Percentiles rank a stretch among this genome's conserved stretches.
phyloP scores from a whole-genome alignment of 352 stramenopile genomes.

The Phytophthora fragariae region DNA sequence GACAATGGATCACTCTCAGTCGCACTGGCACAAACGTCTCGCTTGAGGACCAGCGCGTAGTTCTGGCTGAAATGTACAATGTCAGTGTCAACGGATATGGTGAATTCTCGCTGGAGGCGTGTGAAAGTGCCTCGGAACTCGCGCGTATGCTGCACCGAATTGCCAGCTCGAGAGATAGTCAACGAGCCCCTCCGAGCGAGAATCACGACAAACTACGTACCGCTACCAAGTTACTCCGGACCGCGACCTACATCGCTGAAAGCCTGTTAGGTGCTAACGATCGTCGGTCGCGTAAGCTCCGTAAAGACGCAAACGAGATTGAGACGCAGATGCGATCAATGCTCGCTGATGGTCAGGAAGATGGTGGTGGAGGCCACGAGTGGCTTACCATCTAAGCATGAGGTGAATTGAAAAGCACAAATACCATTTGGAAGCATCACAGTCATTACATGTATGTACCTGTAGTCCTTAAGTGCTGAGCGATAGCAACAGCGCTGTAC shows the following conservation, averaged over 20 bases:
- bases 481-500: constrained; percentile 93
- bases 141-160: constrained; percentile 49
- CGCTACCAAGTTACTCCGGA: constrained; percentile 47
- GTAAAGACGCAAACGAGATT: constrained; percentile 58
- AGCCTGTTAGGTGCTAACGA: constrained; percentile 64
- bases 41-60: constrained; percentile 45
- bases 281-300: constrained; percentile 48
- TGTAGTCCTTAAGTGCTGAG: constrained; percentile 67
- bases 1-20: constrained; percentile 47
- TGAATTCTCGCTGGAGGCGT: constrained; percentile 70
- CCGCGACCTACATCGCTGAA: constrained; percentile 58
- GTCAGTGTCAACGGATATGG: constrained; percentile 61
- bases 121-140: constrained; percentile 51
- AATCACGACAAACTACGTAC: constrained; percentile 38
- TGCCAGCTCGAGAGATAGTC: constrained; percentile 21
- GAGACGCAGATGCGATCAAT: constrained; percentile 39
- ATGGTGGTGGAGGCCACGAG: constrained; percentile 44
- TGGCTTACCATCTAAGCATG: constrained; percentile 59
- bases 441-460: constrained; percentile 7
- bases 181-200: constrained; percentile 13
- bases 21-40: constrained; percentile 16
- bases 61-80: constrained; percentile 54
- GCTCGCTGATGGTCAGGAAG: constrained; percentile 33
- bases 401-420: constrained; percentile 3
- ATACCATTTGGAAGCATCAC: constrained; percentile 16